Evolutionary conservation across 148 eudicot genomes (phyloP).

Genomic region (Rhododendron molle): DNA sequence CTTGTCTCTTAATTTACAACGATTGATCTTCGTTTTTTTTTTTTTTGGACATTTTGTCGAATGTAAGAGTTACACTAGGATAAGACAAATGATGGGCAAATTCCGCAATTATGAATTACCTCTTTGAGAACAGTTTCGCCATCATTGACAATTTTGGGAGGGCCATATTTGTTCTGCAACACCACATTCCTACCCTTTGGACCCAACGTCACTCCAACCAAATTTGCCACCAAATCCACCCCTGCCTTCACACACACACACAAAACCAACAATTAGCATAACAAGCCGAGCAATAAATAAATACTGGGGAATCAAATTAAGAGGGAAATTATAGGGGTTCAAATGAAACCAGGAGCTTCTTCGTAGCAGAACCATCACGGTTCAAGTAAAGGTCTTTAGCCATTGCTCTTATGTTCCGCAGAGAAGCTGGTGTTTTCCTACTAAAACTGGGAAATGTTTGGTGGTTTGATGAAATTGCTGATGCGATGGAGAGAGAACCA

Average conservation of each 20-base stretch:
- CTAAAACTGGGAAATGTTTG: conserved; percentile 14
- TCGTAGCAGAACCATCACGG: conserved; percentile 77
- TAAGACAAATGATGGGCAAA: not conserved
- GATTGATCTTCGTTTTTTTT: too few species aligned
- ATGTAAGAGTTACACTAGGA: not conserved
- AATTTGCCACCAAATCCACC: conserved; percentile 76
- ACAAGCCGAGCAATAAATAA: not conserved
- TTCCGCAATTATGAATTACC: conserved; percentile 26
- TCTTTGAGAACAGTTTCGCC: conserved; percentile 94
- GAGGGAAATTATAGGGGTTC: not conserved
- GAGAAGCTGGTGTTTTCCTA: conserved; percentile 17
- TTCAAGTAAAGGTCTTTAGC: conserved; percentile 80
- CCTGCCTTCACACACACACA: conserved; percentile 52
- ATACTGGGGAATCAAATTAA: not conserved
- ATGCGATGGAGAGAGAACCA: conserved; percentile 29
- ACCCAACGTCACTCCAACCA: conserved; percentile 89
- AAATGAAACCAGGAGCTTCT: conserved; percentile 63
- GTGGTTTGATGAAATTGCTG: conserved; percentile 26
- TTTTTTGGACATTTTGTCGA: not conserved
- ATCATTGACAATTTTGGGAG: conserved; percentile 97
- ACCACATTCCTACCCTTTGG: conserved; percentile 98
- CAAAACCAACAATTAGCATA: not conserved
- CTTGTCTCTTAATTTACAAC: not conserved
- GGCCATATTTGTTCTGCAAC: conserved; percentile 83
- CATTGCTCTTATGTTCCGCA: conserved; percentile 40